Percentiles rank a stretch among this genome's conserved stretches.
Evolutionary conservation across 2,329 filamentous ascomycete genomes (phyloP).

Genomic region (Ophiostoma populinum): DNA sequence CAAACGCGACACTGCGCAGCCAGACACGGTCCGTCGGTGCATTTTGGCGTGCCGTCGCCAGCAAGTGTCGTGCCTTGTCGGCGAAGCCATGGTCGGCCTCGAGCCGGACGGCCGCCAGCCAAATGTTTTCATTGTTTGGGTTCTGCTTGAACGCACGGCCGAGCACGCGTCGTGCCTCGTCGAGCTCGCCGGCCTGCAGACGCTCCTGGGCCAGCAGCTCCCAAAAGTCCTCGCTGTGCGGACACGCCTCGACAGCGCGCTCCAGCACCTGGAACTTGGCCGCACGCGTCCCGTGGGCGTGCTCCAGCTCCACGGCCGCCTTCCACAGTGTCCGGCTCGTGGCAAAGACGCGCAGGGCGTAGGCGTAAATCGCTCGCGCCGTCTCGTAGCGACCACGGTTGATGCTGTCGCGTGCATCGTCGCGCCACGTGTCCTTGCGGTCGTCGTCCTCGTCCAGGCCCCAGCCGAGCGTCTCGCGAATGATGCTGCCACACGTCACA

Average conservation of each 20-base stretch:
- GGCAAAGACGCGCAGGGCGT: slow-evolving; percentile 75
- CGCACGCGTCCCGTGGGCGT: slow-evolving; percentile 63
- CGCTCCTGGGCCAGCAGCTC: slow-evolving; percentile 92
- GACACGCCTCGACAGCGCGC: slow-evolving; percentile 85
- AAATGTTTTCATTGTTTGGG: slow-evolving; percentile 94
- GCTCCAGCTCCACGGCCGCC: slow-evolving; percentile 78
- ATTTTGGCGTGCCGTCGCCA: slow-evolving; percentile 68
- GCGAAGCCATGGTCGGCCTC: slow-evolving; percentile 78
- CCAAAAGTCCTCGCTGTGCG: slow-evolving; percentile 82
- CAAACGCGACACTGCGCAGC: slow-evolving; percentile 91
- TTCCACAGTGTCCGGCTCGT: slow-evolving; percentile 81
- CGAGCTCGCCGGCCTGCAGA: slow-evolving; percentile 73
- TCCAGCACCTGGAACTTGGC: slow-evolving; percentile 79
- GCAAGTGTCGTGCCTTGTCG: slow-evolving; percentile 64
- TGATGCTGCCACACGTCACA: slow-evolving; percentile 74
- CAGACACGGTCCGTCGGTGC: slow-evolving; percentile 92
- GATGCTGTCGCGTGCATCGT: slow-evolving; percentile 74
- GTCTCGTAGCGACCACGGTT: slow-evolving; percentile 73
- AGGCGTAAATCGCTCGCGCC: slow-evolving; percentile 82
- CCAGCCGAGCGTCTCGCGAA: slow-evolving; percentile 86
- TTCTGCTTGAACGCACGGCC: slow-evolving; percentile 87
- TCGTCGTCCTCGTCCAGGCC: slow-evolving; percentile 91
- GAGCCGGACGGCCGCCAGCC: slow-evolving; percentile 88
- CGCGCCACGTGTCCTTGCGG: slow-evolving; percentile 87
- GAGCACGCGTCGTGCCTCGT: slow-evolving; percentile 72